Evolutionary conservation across 768 basidiomycete genomes (phyloP).

Genomic region (Tremella fuciformis): DNA sequence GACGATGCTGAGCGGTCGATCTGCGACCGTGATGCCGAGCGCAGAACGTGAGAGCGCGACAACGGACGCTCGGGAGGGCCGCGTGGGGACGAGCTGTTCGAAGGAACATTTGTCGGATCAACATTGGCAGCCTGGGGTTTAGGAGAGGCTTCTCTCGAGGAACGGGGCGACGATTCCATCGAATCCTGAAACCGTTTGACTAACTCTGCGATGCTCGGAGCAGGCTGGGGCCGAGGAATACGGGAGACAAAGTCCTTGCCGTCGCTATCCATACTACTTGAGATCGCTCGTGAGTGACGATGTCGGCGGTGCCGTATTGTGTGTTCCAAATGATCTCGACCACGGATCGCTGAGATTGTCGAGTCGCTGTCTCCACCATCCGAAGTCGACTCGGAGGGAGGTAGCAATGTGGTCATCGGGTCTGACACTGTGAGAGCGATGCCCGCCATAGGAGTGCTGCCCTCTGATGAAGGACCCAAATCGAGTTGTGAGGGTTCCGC

Average conservation of each 20-base stretch:
- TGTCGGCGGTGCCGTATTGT: not conserved
- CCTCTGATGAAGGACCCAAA: constrained; percentile 13
- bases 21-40: not conserved
- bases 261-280: constrained; percentile 47
- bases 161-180: constrained; percentile 3
- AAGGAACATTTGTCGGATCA: no score
- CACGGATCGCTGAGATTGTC: constrained; percentile 51
- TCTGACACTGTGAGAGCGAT: constrained; percentile 14
- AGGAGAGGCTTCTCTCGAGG: not conserved
- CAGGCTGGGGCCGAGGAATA: constrained; percentile 48
- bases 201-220: constrained; percentile 68
- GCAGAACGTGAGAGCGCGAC: not conserved
- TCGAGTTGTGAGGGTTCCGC: constrained; percentile 5
- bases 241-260: constrained; percentile 43
- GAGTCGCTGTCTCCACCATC: constrained; percentile 52
- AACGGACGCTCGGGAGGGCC: not conserved
- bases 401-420: constrained; percentile 10
- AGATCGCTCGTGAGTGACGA: constrained; percentile 24
- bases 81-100: not conserved
- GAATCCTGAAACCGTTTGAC: constrained; percentile 58
- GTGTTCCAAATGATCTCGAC: constrained; percentile 2
- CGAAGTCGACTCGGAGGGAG: constrained; percentile 14
- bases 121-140: not conserved
- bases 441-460: constrained; percentile 30
- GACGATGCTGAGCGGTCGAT: constrained; percentile 28